phyloP scores from a whole-genome alignment of 352 stramenopile genomes.

The Globisporangium recalcitrans region DNA sequence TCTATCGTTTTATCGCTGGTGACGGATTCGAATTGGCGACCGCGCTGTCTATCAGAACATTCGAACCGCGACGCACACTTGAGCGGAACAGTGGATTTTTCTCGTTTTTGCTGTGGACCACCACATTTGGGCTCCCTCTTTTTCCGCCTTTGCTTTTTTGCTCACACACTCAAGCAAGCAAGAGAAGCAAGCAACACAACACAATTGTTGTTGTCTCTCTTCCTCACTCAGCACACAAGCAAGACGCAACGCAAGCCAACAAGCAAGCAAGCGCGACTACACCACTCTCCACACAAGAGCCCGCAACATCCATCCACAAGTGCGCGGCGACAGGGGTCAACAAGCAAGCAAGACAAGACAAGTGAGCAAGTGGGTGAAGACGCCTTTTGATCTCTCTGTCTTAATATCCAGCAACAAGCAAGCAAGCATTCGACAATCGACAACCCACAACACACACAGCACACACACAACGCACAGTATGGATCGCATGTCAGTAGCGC shows the following conservation, averaged over 20 bases:
- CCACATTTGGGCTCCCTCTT: not conserved
- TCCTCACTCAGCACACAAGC: not conserved
- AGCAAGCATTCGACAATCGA: not conserved
- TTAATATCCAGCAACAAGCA: not conserved
- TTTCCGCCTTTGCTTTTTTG: constrained; percentile 1
- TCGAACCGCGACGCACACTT: not conserved
- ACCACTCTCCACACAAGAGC: not conserved
- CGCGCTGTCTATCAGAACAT: not conserved
- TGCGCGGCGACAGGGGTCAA: not conserved
- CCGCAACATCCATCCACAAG: not conserved
- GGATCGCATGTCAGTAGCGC: constrained; percentile 1
- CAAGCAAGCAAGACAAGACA: constrained; percentile 4
- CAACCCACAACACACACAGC: not conserved
- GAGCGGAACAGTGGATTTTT: not conserved
- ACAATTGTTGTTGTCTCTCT: not conserved
- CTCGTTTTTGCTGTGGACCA: not conserved
- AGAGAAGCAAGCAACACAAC: not conserved
- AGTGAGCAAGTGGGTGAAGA: not conserved
- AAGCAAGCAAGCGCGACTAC: not conserved
- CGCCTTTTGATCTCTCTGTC: not conserved
- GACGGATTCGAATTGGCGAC: not conserved
- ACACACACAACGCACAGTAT: not conserved
- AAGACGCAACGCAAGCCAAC: not conserved
- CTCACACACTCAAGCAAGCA: not conserved
- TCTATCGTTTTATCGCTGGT: not conserved